Conservation (phyloP, 768 basidiomycete genomes). For the Termitomyces sp. region DNA sequence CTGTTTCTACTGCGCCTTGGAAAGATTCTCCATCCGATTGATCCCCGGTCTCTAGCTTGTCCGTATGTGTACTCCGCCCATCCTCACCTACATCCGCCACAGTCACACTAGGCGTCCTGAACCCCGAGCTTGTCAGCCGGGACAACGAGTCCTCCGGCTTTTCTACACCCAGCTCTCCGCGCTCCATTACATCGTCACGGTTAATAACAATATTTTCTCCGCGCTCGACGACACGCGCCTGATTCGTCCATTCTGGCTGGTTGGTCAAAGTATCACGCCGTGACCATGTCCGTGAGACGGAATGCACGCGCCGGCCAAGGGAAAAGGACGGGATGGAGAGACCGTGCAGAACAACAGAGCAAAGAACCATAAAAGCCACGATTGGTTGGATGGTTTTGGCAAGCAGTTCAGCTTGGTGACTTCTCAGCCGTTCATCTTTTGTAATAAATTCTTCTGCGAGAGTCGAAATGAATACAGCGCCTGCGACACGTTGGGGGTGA, state of each 20-base stretch:
- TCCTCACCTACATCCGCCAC: slow-evolving; percentile 15
- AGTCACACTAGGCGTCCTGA: slow-evolving; percentile 15
- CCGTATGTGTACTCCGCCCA: slow-evolving; percentile 8
- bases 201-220: slow-evolving; percentile 82
- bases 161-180: slow-evolving; percentile 15
- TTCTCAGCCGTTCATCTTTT: slow-evolving; percentile 37
- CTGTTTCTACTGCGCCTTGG: slow-evolving; percentile 37
- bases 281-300: slow-evolving; percentile 87
- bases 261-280: slow-evolving; percentile 47
- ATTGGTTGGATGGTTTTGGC: slow-evolving; percentile 85
- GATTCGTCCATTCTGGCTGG: slow-evolving; percentile 79
- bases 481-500: slow-evolving; percentile 29
- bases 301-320: slow-evolving; percentile 87
- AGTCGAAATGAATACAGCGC: slow-evolving; percentile 92
- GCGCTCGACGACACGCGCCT: slow-evolving; percentile 65
- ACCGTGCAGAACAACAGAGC: slow-evolving; percentile 84
- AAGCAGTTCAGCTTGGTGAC: slow-evolving; percentile 61
- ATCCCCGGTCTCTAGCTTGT: slow-evolving; percentile 12
- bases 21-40: slow-evolving; percentile 40
- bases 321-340: slow-evolving; percentile 95
- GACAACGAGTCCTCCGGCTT: slow-evolving; percentile 12
- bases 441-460: slow-evolving; percentile 65
- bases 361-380: slow-evolving; percentile 91
- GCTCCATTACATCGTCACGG: slow-evolving; percentile 62
- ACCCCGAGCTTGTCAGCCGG: slow-evolving; percentile 5